Conservation (phyloP, 192 early-diverging fungal species). For the Rhizoclosmatium sp. region DNA sequence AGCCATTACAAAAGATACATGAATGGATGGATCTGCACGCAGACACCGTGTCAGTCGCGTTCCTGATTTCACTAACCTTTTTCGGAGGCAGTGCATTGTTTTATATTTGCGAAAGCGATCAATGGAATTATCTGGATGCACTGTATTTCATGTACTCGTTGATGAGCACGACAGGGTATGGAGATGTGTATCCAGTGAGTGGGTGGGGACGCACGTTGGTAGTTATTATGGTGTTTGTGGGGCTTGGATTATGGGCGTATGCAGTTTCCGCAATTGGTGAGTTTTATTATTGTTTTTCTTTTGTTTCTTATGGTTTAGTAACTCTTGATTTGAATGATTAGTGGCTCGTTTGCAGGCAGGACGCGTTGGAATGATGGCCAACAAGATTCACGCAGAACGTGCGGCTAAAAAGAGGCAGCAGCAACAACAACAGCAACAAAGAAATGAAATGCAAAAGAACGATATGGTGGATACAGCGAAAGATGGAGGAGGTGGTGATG, state of each 20-base stretch:
- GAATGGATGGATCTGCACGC: constrained; percentile 18
- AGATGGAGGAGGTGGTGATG: background rate
- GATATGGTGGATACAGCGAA: background rate
- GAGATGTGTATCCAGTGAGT: constrained; percentile 35
- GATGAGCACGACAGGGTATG: constrained; percentile 39
- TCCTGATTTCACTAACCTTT: constrained; percentile 12
- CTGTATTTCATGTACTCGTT: constrained; percentile 39
- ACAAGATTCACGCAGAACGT: constrained; percentile 23
- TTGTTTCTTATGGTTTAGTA: background rate
- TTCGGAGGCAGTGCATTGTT: constrained; percentile 21
- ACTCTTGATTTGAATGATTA: background rate
- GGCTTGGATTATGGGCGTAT: constrained; percentile 36
- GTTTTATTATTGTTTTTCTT: background rate
- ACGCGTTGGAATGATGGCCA: constrained; percentile 14
- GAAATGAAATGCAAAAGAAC: too few species aligned
- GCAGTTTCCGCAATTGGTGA: constrained; percentile 31
- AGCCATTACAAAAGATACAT: background rate
- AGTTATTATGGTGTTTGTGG: constrained; percentile 38
- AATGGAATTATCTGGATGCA: constrained; percentile 33
- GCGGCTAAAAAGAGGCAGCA: background rate
- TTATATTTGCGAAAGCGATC: background rate
- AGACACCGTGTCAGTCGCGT: constrained; percentile 14
- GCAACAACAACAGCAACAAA: too few species aligned
- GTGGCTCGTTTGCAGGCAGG: constrained; percentile 34
- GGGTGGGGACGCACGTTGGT: constrained; percentile 38